Evolutionary conservation across 352 stramenopile species (phyloP), one percentile per base, ranked within the genome.

Genomic region (Pythium phragmiticola): DNA sequence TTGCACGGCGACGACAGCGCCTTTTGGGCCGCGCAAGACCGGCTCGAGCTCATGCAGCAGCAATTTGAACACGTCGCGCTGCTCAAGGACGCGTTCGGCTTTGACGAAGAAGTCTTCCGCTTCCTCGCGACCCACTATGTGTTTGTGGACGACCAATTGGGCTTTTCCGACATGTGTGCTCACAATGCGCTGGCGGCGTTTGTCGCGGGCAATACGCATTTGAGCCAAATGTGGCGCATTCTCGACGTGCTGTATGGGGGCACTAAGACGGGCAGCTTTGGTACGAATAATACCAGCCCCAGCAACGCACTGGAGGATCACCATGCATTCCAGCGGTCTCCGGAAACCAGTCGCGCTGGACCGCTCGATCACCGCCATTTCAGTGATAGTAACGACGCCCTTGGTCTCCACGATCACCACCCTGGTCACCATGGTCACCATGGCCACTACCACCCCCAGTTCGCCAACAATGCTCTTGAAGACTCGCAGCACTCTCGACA

Each of bases 171-270:
- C 46, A 84, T 92, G 74, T 95, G 84, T 56, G 83, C 82, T 0
- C 83, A 93, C 70, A 95, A 95, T 39, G 87, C 87, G 11, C 75
- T 93, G 39, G 87, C 82, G 17, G 78, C 85, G 11, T 86, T 90
- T 51, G 80, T 92, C 30, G 81, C 84, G 0, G 83, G 83, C 3
- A 90, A 92, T 53, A 53, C 76, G 6, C 82, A 92, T 48, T 56
- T 94, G 49, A 89, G 82, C 33, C 84, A 93, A 28, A 95, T 92
- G 82, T 95, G 87, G 87, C 86, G 84, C 9, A 92, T 95, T 54
- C 62, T 95, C 8, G 76, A 94, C 12, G 79, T 95, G 19, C 56
- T 95, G 14, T 94, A 83, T 45, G 66, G 67, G n/a, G 66, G 48
- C 26, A 76, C 84, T 36, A 66, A 73, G 34, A 60, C 33, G 0